Evolutionary conservation across 1,284 basidiomycete genomes (phyloP), one percentile per base, ranked within the genome.

Genomic region (Vanrija humicola): DNA sequence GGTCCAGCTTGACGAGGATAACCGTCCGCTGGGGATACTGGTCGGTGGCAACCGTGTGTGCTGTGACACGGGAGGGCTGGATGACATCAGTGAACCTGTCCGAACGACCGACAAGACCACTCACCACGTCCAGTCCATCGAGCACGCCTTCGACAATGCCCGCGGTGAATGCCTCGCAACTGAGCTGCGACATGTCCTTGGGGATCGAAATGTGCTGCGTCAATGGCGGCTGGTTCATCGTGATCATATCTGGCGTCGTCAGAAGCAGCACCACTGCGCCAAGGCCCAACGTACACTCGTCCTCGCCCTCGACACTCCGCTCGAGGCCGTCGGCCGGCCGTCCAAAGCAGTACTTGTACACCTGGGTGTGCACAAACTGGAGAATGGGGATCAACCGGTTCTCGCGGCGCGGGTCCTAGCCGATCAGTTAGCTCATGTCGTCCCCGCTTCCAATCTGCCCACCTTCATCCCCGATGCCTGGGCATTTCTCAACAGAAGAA

Each of bases 131-230:
- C 19, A 97, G 80, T 0, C 93, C 94, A 72, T 99, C 95, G 56
- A 98, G 80, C 4, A 97, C 91, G 7, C 93, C 95, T 78, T 99
- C 96, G 5, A 99, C 93, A 54, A 98, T 87, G 0, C 96, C 95
- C 6, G 95, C 95, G 0, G 93, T 93, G 71, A 96, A 89, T 1
- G 95, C 97, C 38, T 94, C 97, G 69, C 94, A 97, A 67, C 88
- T 93, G 39, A 99, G 82, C 67, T 91, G 87, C 61, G 85, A 88
- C 85, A 98, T 88, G 69, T 98, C 96, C 65, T 86, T 86, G 6
- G 95, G 96, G 23, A 98, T 87, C 18, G 91, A 92, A 59, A 99
- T 92, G 65, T 89, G 82, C 62, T 89, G 85, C 53, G 96, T 93
- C 62, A 98, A 83, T 19, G 88, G 83, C 12, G 96, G 94, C 69